Evolutionary conservation across 257 asterid species (phyloP).

Genomic region (Osmanthus fragrans): DNA sequence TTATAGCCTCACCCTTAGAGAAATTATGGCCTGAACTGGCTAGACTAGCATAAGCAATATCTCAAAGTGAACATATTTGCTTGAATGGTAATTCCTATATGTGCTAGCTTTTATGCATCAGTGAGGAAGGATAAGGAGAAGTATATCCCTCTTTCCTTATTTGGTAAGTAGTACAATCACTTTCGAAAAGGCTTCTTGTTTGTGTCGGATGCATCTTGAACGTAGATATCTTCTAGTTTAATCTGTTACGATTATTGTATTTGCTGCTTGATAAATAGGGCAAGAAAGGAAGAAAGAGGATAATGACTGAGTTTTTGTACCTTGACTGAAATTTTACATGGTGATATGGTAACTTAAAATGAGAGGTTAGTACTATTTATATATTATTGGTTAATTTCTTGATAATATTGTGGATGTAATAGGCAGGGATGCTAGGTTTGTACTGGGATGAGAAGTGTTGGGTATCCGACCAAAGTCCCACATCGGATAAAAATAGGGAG

Average conservation of each 20-base stretch:
- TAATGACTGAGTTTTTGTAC: neutral
- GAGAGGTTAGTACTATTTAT: neutral
- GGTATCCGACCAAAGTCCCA: too few relatives aligned
- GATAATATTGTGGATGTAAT: neutral
- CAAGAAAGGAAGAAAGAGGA: neutral
- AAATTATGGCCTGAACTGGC: neutral
- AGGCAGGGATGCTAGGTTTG: neutral
- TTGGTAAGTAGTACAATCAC: too few relatives aligned
- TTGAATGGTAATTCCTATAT: neutral
- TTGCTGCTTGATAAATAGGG: neutral
- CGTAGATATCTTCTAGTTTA: neutral
- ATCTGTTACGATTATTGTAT: neutral
- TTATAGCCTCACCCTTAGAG: too few relatives aligned
- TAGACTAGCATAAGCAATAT: neutral
- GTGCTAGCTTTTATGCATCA: neutral
- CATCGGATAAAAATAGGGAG: too few relatives aligned
- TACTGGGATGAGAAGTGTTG: neutral
- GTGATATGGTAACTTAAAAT: neutral
- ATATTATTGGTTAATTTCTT: neutral
- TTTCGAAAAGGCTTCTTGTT: neutral
- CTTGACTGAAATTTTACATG: neutral
- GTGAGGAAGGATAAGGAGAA: neutral
- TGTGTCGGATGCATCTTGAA: neutral
- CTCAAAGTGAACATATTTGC: neutral
- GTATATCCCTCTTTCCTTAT: neutral